These are phyloP conservation scores for Scorias spongiosa DNA, from an alignment of 2,329 filamentous ascomycete species.

Conservation along the genomic window DNA sequence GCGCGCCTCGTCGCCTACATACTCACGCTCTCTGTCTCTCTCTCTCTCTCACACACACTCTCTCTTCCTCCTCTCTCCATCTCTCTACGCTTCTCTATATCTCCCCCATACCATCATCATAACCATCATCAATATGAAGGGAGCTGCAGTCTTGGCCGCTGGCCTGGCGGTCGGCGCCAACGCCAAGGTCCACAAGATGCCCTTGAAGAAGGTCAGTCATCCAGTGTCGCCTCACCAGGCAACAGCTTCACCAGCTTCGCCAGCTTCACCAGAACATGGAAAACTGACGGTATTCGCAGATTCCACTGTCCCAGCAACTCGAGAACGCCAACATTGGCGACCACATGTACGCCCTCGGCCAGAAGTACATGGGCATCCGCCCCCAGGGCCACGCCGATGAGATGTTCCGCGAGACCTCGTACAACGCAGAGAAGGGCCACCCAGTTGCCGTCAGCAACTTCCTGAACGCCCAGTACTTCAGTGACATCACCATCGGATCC, in stretches of 20 bases:
- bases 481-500: slow-evolving; percentile 82
- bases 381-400: slow-evolving; percentile 54
- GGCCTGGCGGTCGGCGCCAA: slow-evolving; percentile 58
- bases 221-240: slow-evolving; percentile 1
- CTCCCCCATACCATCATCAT: slow-evolving; percentile 4
- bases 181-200: slow-evolving; percentile 80
- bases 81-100: not conserved
- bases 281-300: not conserved
- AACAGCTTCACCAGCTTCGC: slow-evolving; percentile 43
- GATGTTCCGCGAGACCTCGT: slow-evolving; percentile 62
- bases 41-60: not conserved
- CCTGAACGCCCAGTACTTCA: slow-evolving; percentile 98
- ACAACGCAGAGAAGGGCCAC: slow-evolving; percentile 54
- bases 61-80: slow-evolving; percentile 3
- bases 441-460: slow-evolving; percentile 90
- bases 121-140: slow-evolving; percentile 53
- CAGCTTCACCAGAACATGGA: slow-evolving; percentile 1
- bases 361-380: slow-evolving; percentile 89
- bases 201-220: slow-evolving; percentile 81
- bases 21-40: not conserved
- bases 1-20: not conserved
- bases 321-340: slow-evolving; percentile 62
- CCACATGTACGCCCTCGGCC: slow-evolving; percentile 68
- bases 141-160: slow-evolving; percentile 61
- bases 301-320: slow-evolving; percentile 27